These are phyloP conservation scores for Streptanthus diversifolius DNA, from an alignment of 345 rosid species.

Conservation along the genomic window DNA sequence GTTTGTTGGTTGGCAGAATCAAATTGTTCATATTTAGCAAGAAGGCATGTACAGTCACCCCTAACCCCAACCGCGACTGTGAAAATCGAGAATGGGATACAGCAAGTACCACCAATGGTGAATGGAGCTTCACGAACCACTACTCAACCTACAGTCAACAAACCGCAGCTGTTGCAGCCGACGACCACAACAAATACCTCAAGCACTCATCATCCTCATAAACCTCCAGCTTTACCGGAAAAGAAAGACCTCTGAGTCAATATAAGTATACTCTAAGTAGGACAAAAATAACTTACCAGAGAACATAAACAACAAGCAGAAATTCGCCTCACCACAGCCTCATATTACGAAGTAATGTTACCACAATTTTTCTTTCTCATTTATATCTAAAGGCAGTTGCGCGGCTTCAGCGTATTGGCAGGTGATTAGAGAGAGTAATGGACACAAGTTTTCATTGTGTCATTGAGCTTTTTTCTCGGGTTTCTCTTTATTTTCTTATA, in stretches of 20 bases:
- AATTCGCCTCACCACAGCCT: background rate
- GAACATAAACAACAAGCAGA: conserved; percentile 10
- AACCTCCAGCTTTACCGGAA: conserved; percentile 38
- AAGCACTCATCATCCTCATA: conserved; percentile 37
- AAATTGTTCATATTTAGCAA: conserved; percentile 59
- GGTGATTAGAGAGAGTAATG: conserved; percentile 12
- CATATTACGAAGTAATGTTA: conserved; percentile 14
- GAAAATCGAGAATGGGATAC: conserved; percentile 47
- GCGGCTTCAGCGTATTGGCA: conserved; percentile 13
- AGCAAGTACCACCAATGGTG: conserved; percentile 39
- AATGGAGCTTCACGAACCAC: conserved; percentile 46
- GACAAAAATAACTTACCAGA: conserved; percentile 21
- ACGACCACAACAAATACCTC: conserved; percentile 33
- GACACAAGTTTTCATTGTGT: conserved; percentile 20
- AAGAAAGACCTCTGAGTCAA: conserved; percentile 25
- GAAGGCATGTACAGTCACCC: conserved; percentile 50
- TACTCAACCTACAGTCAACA: conserved; percentile 24
- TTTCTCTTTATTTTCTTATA: background rate
- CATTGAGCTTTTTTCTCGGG: conserved; percentile 16
- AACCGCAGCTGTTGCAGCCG: conserved; percentile 25
- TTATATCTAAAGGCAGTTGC: background rate
- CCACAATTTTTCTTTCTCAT: conserved; percentile 14
- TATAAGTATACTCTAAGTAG: conserved; percentile 11
- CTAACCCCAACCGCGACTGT: conserved; percentile 38
- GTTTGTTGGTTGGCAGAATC: conserved; percentile 52